A percentile compares a stretch with the other conserved stretches of the same genome.
These are phyloP conservation scores for Lavandula angustifolia DNA, from an alignment of 257 asterid genomes.

Conservation along the genomic window DNA sequence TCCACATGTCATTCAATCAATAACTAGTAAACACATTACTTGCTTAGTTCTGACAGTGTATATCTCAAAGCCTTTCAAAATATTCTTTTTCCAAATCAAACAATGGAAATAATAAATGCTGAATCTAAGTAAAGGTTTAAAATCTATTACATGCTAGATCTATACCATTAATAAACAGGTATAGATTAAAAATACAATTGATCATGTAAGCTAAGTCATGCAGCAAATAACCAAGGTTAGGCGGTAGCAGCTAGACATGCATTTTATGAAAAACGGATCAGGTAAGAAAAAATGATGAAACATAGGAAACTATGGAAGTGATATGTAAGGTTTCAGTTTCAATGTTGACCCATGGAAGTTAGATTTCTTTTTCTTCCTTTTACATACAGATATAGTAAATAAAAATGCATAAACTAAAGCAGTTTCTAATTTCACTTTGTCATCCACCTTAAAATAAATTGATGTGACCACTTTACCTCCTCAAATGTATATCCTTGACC, in stretches of 20 bases:
- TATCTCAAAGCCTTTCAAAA: conserved; percentile 5
- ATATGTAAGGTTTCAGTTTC: not conserved
- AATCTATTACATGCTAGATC: not conserved
- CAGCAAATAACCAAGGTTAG: conserved; percentile 10
- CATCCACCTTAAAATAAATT: conserved; percentile 6
- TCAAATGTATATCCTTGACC: conserved; percentile 99
- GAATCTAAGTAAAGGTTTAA: not conserved
- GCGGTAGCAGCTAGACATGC: not conserved
- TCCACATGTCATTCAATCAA: conserved; percentile 13
- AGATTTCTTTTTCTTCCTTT: not conserved
- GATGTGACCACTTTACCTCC: conserved; percentile 56
- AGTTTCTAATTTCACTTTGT: not conserved
- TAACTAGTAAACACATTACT: not conserved
- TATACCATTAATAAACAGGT: not conserved
- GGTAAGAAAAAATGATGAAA: conserved; percentile 5
- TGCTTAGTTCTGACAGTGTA: not conserved
- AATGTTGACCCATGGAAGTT: not conserved
- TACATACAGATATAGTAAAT: not conserved
- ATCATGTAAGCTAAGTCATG: not conserved
- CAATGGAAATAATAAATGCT: not conserved
- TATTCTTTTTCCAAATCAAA: not conserved
- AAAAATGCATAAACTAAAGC: not conserved
- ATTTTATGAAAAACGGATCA: not conserved
- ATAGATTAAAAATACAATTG: not conserved
- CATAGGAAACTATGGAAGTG: not conserved